Base-by-base conservation (phyloP, 192 early-diverging fungal species). In the Entrophospora sp. region DNA sequence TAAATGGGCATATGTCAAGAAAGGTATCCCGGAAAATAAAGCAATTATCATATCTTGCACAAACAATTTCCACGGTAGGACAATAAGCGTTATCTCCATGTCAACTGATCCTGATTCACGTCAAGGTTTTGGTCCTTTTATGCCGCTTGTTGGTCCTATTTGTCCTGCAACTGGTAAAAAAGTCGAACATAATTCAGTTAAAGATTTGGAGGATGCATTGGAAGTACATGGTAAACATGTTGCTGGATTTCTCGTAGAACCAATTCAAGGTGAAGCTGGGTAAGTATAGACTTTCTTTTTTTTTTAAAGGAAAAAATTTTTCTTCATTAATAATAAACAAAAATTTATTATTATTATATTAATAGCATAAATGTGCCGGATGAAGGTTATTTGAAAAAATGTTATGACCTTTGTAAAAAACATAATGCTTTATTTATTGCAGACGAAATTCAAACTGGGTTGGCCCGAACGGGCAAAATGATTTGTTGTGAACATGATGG, bases 221-320 rank as follows among this genome's bases (percentile, higher is more conserved):
- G 84, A 91, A 61, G 81, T 84, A 7, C 82, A 94, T 71, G 91
- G 92, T 66, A 77, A 84, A 64, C 81, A 87, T 46, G 89, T 93
- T 7, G 93, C 91, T 35, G 96, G 86, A 12, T 96, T 99, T 82
- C 81, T 99, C 52, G 91, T 99, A 14, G 96, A 99, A 78, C 96
- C 96, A 18, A 97, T 99, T 77, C 96, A 99, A 74, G 96, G 96
- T 64, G 96, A 99, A 80, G 94, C 96, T 27, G 96, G 89, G 74
- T 83, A 83, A 55, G 69, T 64, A 32, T 10, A 35, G 20, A 9
- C 8, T 31, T 9, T 34, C 20, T n/a, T 59, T 65, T n/a, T 64
- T 42, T 27, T 38, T 13, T 34, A 60, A 0, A 25, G 24, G 44
- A 25, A 31, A 20, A 24, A 12, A 10, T 58, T 34, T 18, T 59